Evolutionary conservation across 208 protist species (phyloP).

Genomic region (Angomonas deanei): DNA sequence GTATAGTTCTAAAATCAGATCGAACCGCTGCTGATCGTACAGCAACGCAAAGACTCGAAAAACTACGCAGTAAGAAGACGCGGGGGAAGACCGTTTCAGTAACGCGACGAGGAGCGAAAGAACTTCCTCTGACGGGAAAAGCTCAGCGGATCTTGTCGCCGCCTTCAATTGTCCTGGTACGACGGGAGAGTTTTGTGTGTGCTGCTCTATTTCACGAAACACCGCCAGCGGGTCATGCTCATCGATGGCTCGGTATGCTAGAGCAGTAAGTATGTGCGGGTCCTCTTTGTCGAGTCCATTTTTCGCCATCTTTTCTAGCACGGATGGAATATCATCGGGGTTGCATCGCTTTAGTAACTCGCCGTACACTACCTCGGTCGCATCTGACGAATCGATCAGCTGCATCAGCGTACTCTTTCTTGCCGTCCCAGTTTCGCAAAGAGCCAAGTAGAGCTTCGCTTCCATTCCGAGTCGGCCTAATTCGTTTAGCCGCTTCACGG

Average conservation of each 20-base stretch:
- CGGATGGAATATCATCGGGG: slow-evolving; percentile 30
- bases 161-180: slow-evolving; percentile 41
- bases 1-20: slow-evolving; percentile 63
- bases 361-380: slow-evolving; percentile 69
- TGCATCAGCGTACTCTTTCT: slow-evolving; percentile 49
- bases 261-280: slow-evolving; percentile 47
- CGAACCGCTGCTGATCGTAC: slow-evolving; percentile 46
- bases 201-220: slow-evolving; percentile 63
- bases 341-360: slow-evolving; percentile 55
- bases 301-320: slow-evolving; percentile 59
- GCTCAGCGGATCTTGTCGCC: slow-evolving; percentile 25
- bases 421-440: slow-evolving; percentile 30
- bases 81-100: slow-evolving; percentile 26
- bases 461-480: slow-evolving; percentile 26
- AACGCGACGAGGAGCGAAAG: slow-evolving; percentile 28
- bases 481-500: slow-evolving; percentile 36
- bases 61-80: slow-evolving; percentile 18
- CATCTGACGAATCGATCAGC: slow-evolving; percentile 46
- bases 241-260: slow-evolving; percentile 47
- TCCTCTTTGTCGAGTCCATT: slow-evolving; percentile 70
- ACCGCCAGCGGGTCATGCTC: slow-evolving; percentile 33
- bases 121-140: slow-evolving; percentile 28
- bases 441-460: slow-evolving; percentile 49
- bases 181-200: slow-evolving; percentile 48
- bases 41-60: slow-evolving; percentile 57